A percentile compares a stretch with the other conserved stretches of the same genome.
Evolutionary conservation across 2,329 filamentous ascomycete species (phyloP).

Genomic region (Ceratocystis lukuohia): DNA sequence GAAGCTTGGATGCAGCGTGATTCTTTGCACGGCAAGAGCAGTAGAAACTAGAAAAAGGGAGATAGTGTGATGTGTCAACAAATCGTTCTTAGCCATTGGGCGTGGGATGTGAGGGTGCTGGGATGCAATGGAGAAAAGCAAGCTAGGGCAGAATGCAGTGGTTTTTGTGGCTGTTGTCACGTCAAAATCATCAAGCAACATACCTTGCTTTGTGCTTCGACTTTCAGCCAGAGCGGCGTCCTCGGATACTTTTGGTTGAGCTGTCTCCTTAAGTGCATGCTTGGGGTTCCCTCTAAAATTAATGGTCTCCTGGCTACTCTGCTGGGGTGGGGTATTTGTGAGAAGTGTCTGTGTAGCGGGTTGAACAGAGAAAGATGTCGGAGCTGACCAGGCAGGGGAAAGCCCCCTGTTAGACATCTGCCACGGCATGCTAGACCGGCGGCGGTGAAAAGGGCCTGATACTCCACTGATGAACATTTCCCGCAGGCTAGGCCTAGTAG

Average conservation of each 20-base stretch:
- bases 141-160: not conserved
- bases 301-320: not conserved
- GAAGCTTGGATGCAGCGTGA: conserved; percentile 6
- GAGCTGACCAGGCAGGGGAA: conserved; percentile 1
- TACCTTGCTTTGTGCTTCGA: conserved; percentile 1
- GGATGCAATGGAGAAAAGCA: not conserved
- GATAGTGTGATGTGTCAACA: not conserved
- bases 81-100: not conserved
- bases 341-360: not conserved
- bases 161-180: not conserved
- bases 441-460: conserved; percentile 6
- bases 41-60: conserved; percentile 1
- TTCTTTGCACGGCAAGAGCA: conserved; percentile 8
- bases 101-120: not conserved
- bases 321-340: not conserved
- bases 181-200: not conserved
- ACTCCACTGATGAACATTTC: conserved; percentile 14
- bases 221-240: not conserved
- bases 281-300: not conserved
- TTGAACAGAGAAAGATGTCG: not conserved
- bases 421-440: conserved; percentile 15
- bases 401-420: not conserved
- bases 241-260: not conserved
- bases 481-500: conserved; percentile 10
- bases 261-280: not conserved